Base-by-base conservation (phyloP, 768 basidiomycete genomes). In the Xerocomus spinulosus region DNA sequence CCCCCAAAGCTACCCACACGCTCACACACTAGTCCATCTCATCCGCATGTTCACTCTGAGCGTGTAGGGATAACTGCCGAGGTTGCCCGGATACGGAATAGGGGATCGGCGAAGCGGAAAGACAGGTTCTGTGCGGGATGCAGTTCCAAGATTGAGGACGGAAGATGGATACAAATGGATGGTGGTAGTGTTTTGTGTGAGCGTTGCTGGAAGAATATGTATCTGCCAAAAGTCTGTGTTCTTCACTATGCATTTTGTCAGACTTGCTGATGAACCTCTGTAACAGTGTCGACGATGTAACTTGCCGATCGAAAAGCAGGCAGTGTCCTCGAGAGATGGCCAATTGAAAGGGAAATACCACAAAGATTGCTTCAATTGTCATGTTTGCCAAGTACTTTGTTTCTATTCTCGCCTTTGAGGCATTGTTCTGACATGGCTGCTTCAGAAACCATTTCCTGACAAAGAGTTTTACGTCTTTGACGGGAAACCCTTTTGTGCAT, bases 331-430 rank as follows among this genome's bases (percentile, higher is more conserved):
- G 5, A 81, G 86, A 12, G 93, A 97, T 60, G 93, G 93, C 2
- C 93, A 95, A 67, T 75, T 97, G 39, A 94, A 94, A 67, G 93
- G 93, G 50, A 97, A 97, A 66, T 95, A 94, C 67, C 93, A 95
- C 61, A 80, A 81, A 49, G 82, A 83, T 32, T 97, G 93, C 69
- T 97, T 97, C 64, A 90, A 84, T 57, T 97, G 93, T 68, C 74
- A 81, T 51, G 79, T 72, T 3, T 96, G 93, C 68, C 80, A 88
- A 60, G 86, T 88, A 64, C 7, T 68, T 24, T 40, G 36, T 23
- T 42, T 44, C 9, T 17, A 48, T 32, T 15, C 10, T 8, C 13
- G 40, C 34, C n/a, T n/a, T n/a, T n/a, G n/a, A n/a, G n/a, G 10
- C n/a, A 15, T 18, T 7, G 10, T 29, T 39, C 48, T 55, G 17